Conservation (phyloP, 495 filamentous ascomycete species). For the Monascus purpureus region DNA sequence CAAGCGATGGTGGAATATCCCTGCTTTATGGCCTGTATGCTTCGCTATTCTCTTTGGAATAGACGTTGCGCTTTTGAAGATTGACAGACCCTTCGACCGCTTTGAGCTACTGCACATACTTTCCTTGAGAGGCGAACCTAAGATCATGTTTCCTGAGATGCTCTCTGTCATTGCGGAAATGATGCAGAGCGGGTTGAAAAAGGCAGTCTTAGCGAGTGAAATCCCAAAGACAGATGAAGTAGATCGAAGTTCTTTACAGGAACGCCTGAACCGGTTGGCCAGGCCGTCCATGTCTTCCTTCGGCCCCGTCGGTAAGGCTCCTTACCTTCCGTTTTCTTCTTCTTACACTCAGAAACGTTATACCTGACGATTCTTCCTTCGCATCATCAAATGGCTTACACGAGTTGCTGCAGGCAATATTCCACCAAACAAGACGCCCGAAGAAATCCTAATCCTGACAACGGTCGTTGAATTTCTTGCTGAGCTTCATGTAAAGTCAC, state of each 20-base stretch:
- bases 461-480: conserved; percentile 66
- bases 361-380: neutral
- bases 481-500: conserved; percentile 59
- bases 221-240: neutral
- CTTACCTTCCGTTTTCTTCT: too few species aligned
- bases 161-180: conserved; percentile 73
- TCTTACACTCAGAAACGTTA: neutral
- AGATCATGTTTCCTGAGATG: conserved; percentile 63
- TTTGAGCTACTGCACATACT: conserved; percentile 63
- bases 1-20: conserved; percentile 78
- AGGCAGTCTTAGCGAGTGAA: conserved; percentile 15
- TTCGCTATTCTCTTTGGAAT: conserved; percentile 79
- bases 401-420: conserved; percentile 6
- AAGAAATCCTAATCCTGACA: conserved; percentile 38
- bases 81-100: conserved; percentile 58
- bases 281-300: conserved; percentile 10
- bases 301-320: conserved; percentile 9
- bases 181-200: conserved; percentile 67
- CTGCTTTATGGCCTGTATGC: conserved; percentile 74
- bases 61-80: conserved; percentile 62
- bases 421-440: conserved; percentile 1
- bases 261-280: conserved; percentile 2
- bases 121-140: conserved; percentile 32
- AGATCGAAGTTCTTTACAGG: conserved; percentile 2
- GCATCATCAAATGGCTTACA: neutral